These are phyloP conservation scores for Thermothelomyces thermophilus DNA, from an alignment of 2,329 filamentous ascomycete species.

Conservation along the genomic window DNA sequence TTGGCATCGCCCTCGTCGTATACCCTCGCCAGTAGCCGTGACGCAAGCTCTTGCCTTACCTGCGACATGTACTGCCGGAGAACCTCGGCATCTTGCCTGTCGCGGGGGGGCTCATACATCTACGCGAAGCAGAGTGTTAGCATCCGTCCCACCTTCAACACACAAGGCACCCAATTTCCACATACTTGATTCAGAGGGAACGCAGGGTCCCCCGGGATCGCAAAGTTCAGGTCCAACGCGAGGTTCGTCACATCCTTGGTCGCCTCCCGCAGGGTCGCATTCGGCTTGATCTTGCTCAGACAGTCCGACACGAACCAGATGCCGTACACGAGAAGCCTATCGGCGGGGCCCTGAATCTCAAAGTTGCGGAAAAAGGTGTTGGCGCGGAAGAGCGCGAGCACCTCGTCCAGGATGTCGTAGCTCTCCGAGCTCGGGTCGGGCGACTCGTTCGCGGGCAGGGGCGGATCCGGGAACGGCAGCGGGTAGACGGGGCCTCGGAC, in stretches of 20 bases:
- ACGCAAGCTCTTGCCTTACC: slow-evolving; percentile 84
- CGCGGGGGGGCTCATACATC: slow-evolving; percentile 84
- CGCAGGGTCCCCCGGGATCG: slow-evolving; percentile 84
- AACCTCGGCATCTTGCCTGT: slow-evolving; percentile 83
- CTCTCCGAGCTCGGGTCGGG: slow-evolving; percentile 82
- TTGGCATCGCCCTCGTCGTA: slow-evolving; percentile 73
- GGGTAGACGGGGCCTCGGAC: slow-evolving; percentile 92
- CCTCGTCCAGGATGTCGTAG: slow-evolving; percentile 95
- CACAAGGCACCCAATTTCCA: no score
- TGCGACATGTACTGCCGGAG: slow-evolving; percentile 86
- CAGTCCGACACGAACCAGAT: slow-evolving; percentile 93
- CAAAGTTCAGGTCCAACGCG: slow-evolving; percentile 88
- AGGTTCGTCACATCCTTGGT: slow-evolving; percentile 78
- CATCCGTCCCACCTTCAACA: no score
- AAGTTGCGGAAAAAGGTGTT: slow-evolving; percentile 99
- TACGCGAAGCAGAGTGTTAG: slow-evolving; percentile 26
- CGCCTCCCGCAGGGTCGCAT: slow-evolving; percentile 53
- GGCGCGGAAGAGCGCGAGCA: slow-evolving; percentile 85
- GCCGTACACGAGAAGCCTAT: slow-evolving; percentile 91
- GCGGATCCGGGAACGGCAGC: slow-evolving; percentile 54
- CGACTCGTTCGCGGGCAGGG: slow-evolving; percentile 54
- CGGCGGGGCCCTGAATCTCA: slow-evolving; percentile 93
- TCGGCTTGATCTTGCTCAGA: slow-evolving; percentile 76
- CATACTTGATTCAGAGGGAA: slow-evolving; percentile 84
- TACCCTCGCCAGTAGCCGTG: slow-evolving; percentile 74